Evolutionary conservation across 1,139 yeast species (phyloP).

Genomic region (Entelexis paramagnoliae): DNA sequence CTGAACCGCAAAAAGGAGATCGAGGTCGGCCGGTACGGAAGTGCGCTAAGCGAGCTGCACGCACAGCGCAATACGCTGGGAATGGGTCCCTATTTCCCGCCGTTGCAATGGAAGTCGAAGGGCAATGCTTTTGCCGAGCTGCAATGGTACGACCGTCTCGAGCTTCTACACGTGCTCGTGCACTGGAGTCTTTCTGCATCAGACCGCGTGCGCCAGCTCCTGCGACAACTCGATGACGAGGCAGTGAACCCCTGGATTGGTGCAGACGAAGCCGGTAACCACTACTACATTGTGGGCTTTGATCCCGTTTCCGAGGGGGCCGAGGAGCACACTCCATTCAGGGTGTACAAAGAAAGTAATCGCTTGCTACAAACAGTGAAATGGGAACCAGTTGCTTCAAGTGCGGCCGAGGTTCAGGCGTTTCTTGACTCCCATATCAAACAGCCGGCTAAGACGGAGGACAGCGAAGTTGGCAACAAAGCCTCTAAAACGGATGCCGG

Average conservation of each 20-base stretch:
- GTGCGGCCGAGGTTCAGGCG: slow-evolving; percentile 25
- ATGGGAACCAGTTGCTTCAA: slow-evolving; percentile 32
- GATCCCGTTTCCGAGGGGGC: slow-evolving; percentile 20
- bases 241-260: slow-evolving; percentile 26
- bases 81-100: slow-evolving; percentile 22
- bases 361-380: slow-evolving; percentile 27
- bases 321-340: slow-evolving; percentile 27
- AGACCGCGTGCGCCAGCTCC: slow-evolving; percentile 24
- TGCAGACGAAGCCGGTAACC: slow-evolving; percentile 25
- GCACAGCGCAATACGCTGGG: slow-evolving; percentile 26
- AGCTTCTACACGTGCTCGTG: slow-evolving; percentile 28
- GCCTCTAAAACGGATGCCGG: background rate
- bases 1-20: slow-evolving; percentile 35
- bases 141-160: slow-evolving; percentile 29
- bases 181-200: slow-evolving; percentile 29
- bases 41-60: slow-evolving; percentile 33
- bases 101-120: slow-evolving; percentile 27
- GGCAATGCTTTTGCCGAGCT: slow-evolving; percentile 27
- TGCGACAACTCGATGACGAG: slow-evolving; percentile 18
- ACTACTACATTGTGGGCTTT: slow-evolving; percentile 28
- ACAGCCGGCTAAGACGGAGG: background rate
- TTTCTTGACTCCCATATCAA: slow-evolving; percentile 21
- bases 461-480: background rate
- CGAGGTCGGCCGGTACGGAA: slow-evolving; percentile 32
- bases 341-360: slow-evolving; percentile 32